phyloP scores from a whole-genome alignment of 2,329 filamentous ascomycete species.

The Drechslerella dactyloides region DNA sequence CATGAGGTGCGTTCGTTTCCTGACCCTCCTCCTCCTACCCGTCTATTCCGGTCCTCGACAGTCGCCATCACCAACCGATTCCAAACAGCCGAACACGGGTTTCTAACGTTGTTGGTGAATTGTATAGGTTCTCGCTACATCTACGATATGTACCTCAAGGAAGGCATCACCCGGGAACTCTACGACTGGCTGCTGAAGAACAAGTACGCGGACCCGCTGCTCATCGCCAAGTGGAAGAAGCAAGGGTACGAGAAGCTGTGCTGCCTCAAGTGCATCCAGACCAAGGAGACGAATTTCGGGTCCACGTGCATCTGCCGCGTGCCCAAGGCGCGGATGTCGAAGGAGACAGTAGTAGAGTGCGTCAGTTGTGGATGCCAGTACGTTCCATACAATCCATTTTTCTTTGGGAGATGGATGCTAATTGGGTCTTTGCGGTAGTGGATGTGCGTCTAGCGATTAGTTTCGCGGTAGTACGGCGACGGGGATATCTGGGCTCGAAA shows the following conservation, averaged over 20 bases:
- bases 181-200: slow-evolving; percentile 99
- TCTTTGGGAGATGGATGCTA: slow-evolving; percentile 6
- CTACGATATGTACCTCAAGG: slow-evolving; percentile 96
- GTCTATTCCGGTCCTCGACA: too few species aligned
- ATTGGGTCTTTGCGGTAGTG: background rate
- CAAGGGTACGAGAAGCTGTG: slow-evolving; percentile 98
- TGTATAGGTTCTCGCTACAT: slow-evolving; percentile 75
- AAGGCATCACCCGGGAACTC: slow-evolving; percentile 87
- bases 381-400: background rate
- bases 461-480: background rate
- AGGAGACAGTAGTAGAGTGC: slow-evolving; percentile 90
- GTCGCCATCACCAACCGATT: too few species aligned
- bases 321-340: slow-evolving; percentile 78
- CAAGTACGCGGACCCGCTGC: slow-evolving; percentile 87
- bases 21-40: slow-evolving; percentile 23
- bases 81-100: too few species aligned
- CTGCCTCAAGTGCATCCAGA: slow-evolving; percentile 94
- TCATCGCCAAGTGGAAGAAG: slow-evolving; percentile 99
- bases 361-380: slow-evolving; percentile 87
- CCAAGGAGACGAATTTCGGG: slow-evolving; percentile 99
- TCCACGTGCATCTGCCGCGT: slow-evolving; percentile 97
- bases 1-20: slow-evolving; percentile 41
- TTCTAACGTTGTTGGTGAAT: too few species aligned
- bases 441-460: slow-evolving; percentile 7
- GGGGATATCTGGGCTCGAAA: background rate